A percentile compares a stretch with the other conserved stretches of the same genome.
These are phyloP conservation scores for Apiotrichum brassicae DNA, from an alignment of 1,284 basidiomycete species.

Conservation along the genomic window DNA sequence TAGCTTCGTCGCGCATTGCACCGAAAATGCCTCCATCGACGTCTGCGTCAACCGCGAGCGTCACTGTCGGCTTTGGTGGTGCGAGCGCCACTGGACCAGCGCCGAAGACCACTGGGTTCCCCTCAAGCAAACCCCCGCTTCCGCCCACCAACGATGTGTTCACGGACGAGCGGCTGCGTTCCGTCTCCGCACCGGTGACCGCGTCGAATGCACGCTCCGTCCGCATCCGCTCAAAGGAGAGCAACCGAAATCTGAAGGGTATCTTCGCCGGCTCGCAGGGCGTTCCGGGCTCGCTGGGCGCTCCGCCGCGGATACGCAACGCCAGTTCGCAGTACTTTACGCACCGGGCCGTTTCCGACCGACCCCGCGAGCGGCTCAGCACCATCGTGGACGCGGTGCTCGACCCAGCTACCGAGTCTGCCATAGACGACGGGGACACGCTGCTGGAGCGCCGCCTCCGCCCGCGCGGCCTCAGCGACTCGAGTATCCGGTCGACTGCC, in stretches of 20 bases:
- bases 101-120: too few species aligned
- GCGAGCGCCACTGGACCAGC: too few species aligned
- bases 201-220: not conserved
- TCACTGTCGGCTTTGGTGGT: slow-evolving; percentile 93
- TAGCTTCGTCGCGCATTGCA: slow-evolving; percentile 46
- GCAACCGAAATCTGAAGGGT: slow-evolving; percentile 48
- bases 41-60: slow-evolving; percentile 75
- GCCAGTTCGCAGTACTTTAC: slow-evolving; percentile 34
- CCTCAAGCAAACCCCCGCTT: too few species aligned
- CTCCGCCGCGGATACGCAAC: slow-evolving; percentile 22
- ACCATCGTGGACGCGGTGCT: slow-evolving; percentile 70
- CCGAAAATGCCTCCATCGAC: slow-evolving; percentile 74
- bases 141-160: not conserved
- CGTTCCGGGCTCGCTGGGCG: slow-evolving; percentile 42
- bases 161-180: not conserved
- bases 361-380: slow-evolving; percentile 48
- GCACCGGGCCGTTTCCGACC: slow-evolving; percentile 1
- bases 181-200: slow-evolving; percentile 1
- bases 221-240: slow-evolving; percentile 23
- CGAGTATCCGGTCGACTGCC: slow-evolving; percentile 80
- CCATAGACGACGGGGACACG: slow-evolving; percentile 30
- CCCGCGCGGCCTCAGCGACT: slow-evolving; percentile 76
- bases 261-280: slow-evolving; percentile 74
- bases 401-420: slow-evolving; percentile 51
- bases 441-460: slow-evolving; percentile 62